phyloP scores from a whole-genome alignment of 345 rosid genomes.

The Hevea brasiliensis region DNA sequence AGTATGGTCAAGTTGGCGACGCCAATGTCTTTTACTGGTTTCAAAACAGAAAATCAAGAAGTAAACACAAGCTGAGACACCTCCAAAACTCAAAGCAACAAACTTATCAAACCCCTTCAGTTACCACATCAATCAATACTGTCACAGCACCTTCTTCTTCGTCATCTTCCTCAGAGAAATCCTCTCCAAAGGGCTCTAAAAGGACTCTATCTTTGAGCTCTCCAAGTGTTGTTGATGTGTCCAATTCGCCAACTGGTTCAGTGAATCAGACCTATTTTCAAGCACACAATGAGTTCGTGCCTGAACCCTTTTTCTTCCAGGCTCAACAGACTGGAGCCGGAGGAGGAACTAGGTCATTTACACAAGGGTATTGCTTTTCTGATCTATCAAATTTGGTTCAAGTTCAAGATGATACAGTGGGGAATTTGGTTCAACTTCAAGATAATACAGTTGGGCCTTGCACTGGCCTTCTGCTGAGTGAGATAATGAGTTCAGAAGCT shows the following conservation, averaged over 20 bases:
- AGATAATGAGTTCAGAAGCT: conserved; percentile 46
- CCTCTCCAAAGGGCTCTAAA: conserved; percentile 44
- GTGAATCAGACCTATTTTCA: conserved; percentile 48
- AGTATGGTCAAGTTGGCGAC: conserved; percentile 96
- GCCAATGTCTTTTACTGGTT: conserved; percentile 99
- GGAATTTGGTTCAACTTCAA: conserved; percentile 36
- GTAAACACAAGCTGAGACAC: conserved; percentile 87
- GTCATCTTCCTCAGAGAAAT: conserved; percentile 66
- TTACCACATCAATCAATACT: conserved; percentile 23
- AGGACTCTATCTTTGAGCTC: conserved; percentile 37
- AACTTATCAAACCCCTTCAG: conserved; percentile 17
- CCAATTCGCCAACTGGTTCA: conserved; percentile 41
- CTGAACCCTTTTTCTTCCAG: conserved; percentile 58
- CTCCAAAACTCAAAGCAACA: conserved; percentile 55
- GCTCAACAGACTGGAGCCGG: conserved; percentile 21
- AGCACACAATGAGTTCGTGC: conserved; percentile 41
- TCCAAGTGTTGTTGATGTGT: conserved; percentile 25
- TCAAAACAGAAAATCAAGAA: conserved; percentile 95
- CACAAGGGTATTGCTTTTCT: conserved; percentile 42
- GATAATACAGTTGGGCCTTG: conserved; percentile 46
- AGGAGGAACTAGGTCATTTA: conserved; percentile 32
- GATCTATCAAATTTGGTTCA: conserved; percentile 41
- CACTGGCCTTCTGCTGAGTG: conserved; percentile 54
- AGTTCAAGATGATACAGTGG: conserved; percentile 34
- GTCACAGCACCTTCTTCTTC: conserved; percentile 44